A percentile compares a stretch with the other conserved stretches of the same genome.
Conservation (phyloP, 2,329 filamentous ascomycete genomes). For the Endoconidiophora polonica region DNA sequence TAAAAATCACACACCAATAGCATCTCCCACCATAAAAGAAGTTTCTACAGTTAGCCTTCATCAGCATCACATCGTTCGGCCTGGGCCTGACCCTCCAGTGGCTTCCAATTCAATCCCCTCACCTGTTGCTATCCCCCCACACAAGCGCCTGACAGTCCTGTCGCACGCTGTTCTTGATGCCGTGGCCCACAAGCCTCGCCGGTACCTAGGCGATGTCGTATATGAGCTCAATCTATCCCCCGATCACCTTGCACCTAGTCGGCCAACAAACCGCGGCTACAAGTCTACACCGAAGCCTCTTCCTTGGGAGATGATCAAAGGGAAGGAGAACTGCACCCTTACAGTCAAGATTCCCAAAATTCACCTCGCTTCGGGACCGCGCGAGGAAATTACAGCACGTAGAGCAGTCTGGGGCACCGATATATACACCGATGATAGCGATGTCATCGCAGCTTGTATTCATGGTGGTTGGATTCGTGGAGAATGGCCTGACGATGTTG, state of each 20-base stretch:
- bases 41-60: constrained; percentile 19
- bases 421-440: constrained; percentile 90
- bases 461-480: constrained; percentile 86
- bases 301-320: constrained; percentile 53
- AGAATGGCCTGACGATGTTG: constrained; percentile 67
- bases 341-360: constrained; percentile 74
- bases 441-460: constrained; percentile 81
- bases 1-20: neutral
- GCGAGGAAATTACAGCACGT: constrained; percentile 70
- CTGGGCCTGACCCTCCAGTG: neutral
- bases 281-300: constrained; percentile 50
- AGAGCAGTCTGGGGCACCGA: constrained; percentile 84
- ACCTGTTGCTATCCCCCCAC: constrained; percentile 33
- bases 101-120: constrained; percentile 19
- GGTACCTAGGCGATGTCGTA: constrained; percentile 69
- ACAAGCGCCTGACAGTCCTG: constrained; percentile 48
- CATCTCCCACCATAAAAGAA: constrained; percentile 2
- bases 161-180: constrained; percentile 57
- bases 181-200: constrained; percentile 52
- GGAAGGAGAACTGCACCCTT: constrained; percentile 75
- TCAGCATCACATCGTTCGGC: constrained; percentile 32
- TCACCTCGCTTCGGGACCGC: constrained; percentile 50
- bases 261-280: constrained; percentile 26
- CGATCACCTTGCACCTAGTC: constrained; percentile 28
- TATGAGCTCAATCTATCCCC: constrained; percentile 55